Evolutionary conservation across 169 alveolate species (phyloP).

Genomic region (Eimeria sp.): DNA sequence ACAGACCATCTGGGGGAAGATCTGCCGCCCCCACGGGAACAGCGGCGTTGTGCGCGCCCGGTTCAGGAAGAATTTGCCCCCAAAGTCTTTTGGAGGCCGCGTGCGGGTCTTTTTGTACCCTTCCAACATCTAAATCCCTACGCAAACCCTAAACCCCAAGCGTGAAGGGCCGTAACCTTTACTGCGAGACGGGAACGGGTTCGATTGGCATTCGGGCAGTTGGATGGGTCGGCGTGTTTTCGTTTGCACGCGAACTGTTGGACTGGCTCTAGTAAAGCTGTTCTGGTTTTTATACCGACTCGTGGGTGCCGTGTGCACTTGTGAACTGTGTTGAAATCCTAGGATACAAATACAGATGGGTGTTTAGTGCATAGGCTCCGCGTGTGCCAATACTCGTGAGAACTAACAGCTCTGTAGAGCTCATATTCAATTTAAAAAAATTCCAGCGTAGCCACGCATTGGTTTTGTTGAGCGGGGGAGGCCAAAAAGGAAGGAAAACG

Average conservation of each 20-base stretch:
- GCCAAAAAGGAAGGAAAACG: background rate
- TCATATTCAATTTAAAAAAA: background rate
- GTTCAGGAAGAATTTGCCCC: conserved; percentile 98
- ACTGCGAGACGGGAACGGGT: background rate
- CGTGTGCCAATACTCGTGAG: background rate
- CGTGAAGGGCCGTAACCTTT: background rate
- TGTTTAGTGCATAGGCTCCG: background rate
- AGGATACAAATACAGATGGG: background rate
- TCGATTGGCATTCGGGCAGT: background rate
- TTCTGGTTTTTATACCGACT: background rate
- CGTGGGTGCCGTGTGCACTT: background rate
- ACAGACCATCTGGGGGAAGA: conserved; percentile 97
- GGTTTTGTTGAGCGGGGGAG: background rate
- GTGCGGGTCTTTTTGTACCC: conserved; percentile 99
- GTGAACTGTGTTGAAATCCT: background rate
- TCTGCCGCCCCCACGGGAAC: conserved; percentile 98
- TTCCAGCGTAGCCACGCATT: background rate
- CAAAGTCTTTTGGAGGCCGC: conserved; percentile 97
- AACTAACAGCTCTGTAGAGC: background rate
- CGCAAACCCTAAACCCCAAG: background rate
- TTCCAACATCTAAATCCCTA: conserved; percentile 91
- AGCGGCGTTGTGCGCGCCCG: conserved; percentile 98
- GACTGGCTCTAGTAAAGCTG: background rate
- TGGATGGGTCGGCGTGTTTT: background rate
- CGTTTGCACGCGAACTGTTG: conserved; percentile 18